Conservation (phyloP, 2,329 filamentous ascomycete genomes). For the Colletotrichum sojae region DNA sequence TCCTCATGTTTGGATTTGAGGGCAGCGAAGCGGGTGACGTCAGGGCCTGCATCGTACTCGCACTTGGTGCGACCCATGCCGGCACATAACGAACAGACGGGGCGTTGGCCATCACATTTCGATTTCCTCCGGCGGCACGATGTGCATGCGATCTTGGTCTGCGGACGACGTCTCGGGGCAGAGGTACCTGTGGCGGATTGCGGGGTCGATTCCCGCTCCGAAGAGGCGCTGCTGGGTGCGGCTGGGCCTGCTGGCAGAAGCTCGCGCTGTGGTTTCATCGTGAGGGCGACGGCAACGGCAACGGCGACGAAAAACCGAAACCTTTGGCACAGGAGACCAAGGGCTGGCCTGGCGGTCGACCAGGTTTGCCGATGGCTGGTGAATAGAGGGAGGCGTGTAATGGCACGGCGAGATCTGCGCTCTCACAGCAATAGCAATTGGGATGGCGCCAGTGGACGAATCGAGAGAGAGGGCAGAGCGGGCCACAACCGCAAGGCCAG, state of each 20-base stretch:
- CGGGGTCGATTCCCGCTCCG: conserved; percentile 33
- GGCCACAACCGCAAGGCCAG: conserved; percentile 33
- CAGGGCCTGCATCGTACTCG: conserved; percentile 42
- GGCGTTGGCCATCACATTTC: conserved; percentile 40
- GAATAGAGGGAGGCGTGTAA: conserved; percentile 25
- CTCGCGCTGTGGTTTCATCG: conserved; percentile 41
- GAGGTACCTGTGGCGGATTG: conserved; percentile 28
- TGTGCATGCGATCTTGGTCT: conserved; percentile 41
- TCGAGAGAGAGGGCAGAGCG: conserved; percentile 37
- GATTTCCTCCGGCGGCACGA: conserved; percentile 40
- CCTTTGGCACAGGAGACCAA: conserved; percentile 25
- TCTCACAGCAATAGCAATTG: conserved; percentile 16
- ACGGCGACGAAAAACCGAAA: not conserved
- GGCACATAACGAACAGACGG: conserved; percentile 40
- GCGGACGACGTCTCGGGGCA: conserved; percentile 33
- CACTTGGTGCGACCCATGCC: conserved; percentile 38
- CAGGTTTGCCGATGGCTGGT: conserved; percentile 16
- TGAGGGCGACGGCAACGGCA: not conserved
- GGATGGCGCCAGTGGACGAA: conserved; percentile 35
- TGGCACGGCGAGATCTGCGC: conserved; percentile 27
- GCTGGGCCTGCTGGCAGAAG: conserved; percentile 38
- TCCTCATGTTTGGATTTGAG: conserved; percentile 39
- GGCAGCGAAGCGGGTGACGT: conserved; percentile 40
- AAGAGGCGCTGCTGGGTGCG: conserved; percentile 30
- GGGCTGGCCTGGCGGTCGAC: conserved; percentile 14